Conservation (phyloP, 345 rosid species). For the Microthlaspi erraticum region DNA sequence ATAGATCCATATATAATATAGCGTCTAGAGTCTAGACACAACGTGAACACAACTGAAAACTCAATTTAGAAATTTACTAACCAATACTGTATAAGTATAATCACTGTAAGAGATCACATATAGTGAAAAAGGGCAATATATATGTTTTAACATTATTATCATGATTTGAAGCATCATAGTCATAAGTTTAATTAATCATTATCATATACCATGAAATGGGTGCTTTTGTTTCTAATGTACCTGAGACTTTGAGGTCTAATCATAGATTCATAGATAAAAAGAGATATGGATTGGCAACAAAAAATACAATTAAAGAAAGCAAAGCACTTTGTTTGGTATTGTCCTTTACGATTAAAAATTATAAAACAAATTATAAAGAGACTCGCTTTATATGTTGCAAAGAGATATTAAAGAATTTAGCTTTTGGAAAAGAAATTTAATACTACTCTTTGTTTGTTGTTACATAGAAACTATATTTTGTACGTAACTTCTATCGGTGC, state of each 20-base stretch:
- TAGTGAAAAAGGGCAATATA: neutral
- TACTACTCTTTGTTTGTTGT: constrained; percentile 28
- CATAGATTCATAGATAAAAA: constrained; percentile 36
- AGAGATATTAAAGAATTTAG: constrained; percentile 35
- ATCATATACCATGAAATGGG: constrained; percentile 9
- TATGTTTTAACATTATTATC: constrained; percentile 11
- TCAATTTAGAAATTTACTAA: constrained; percentile 10
- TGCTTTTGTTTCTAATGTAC: constrained; percentile 48
- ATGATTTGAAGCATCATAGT: constrained; percentile 18
- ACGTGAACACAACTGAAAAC: neutral
- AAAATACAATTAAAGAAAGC: constrained; percentile 25
- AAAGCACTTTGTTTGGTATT: constrained; percentile 42
- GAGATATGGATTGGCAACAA: constrained; percentile 36
- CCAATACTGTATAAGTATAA: constrained; percentile 16
- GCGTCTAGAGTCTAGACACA: constrained; percentile 6
- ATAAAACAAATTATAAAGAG: constrained; percentile 32
- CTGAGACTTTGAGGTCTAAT: constrained; percentile 43
- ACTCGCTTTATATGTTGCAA: constrained; percentile 39
- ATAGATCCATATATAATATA: neutral
- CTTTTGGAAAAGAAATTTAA: constrained; percentile 39
- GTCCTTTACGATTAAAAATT: constrained; percentile 32
- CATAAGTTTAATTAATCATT: constrained; percentile 10
- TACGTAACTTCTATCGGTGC: constrained; percentile 51
- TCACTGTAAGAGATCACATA: neutral
- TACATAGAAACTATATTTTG: constrained; percentile 34